Evolutionary conservation across 495 filamentous ascomycete genomes (phyloP).

Genomic region (Venustampulla echinocandica): DNA sequence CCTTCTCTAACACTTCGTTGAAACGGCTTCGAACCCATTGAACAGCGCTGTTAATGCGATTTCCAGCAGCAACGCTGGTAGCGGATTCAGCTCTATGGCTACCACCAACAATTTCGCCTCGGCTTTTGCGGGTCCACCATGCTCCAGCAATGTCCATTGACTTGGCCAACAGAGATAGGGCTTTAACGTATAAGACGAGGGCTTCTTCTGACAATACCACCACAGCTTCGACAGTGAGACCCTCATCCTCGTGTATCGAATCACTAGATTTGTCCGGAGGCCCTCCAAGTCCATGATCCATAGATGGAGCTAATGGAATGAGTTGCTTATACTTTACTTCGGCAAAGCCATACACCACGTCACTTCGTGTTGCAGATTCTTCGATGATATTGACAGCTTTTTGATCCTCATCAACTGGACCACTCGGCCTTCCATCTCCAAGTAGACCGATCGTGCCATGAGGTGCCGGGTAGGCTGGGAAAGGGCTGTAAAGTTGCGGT

Average conservation of each 20-base stretch:
- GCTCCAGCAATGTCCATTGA: constrained; percentile 93
- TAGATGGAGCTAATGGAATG: constrained; percentile 74
- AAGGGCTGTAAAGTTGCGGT: constrained; percentile 69
- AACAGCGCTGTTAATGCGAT: constrained; percentile 82
- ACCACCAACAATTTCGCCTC: constrained; percentile 50
- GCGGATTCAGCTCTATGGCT: constrained; percentile 33
- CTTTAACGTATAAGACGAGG: constrained; percentile 91
- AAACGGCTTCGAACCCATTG: constrained; percentile 92
- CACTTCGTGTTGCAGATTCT: constrained; percentile 81
- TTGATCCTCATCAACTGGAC: constrained; percentile 69
- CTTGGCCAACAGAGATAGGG: constrained; percentile 75
- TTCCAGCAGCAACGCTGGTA: constrained; percentile 47
- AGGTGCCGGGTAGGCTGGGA: constrained; percentile 69
- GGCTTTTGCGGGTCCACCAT: constrained; percentile 80
- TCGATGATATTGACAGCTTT: constrained; percentile 73
- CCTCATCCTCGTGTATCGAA: constrained; percentile 48
- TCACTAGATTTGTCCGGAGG: constrained; percentile 39
- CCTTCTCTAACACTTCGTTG: constrained; percentile 94
- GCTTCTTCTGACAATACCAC: constrained; percentile 89
- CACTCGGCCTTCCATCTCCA: constrained; percentile 54
- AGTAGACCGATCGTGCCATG: constrained; percentile 42
- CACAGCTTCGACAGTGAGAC: constrained; percentile 75
- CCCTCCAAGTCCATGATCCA: constrained; percentile 59
- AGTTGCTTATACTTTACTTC: constrained; percentile 98
- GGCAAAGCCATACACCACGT: constrained; percentile 93